These are phyloP conservation scores for Dendryphion nanum DNA, from an alignment of 2,329 filamentous ascomycete species.

Conservation along the genomic window DNA sequence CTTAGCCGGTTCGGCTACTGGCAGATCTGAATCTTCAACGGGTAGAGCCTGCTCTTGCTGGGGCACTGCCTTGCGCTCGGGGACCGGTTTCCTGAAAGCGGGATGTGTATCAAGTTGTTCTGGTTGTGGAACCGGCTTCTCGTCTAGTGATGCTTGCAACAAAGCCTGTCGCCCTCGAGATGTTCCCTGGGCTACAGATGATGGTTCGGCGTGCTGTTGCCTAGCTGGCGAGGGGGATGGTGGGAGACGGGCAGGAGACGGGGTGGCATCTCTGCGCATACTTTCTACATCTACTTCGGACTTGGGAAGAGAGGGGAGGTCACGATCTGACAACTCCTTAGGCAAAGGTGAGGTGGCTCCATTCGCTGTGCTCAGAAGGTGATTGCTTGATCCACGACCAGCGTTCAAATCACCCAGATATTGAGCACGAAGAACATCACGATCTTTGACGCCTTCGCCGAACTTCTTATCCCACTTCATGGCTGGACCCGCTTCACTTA, in stretches of 20 bases:
- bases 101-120: constrained; percentile 40
- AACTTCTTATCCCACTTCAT: constrained; percentile 98
- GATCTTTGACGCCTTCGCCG: constrained; percentile 87
- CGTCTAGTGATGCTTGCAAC: constrained; percentile 15
- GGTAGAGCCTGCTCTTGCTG: constrained; percentile 7
- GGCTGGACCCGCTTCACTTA: constrained; percentile 84
- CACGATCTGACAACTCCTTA: constrained; percentile 31
- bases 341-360: constrained; percentile 27
- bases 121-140: constrained; percentile 21
- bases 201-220: constrained; percentile 2
- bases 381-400: constrained; percentile 63
- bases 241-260: constrained; percentile 28
- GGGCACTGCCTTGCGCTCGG: constrained; percentile 26
- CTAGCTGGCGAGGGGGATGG: constrained; percentile 7
- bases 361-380: constrained; percentile 37
- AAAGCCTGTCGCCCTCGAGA: constrained; percentile 19
- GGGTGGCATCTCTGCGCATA: constrained; percentile 18
- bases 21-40: constrained; percentile 19
- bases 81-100: constrained; percentile 37
- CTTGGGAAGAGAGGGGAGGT: constrained; percentile 43
- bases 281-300: constrained; percentile 21
- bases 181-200: constrained; percentile 35
- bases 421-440: constrained; percentile 78
- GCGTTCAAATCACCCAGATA: constrained; percentile 75
- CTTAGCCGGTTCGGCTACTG: constrained; percentile 15